Conservation (phyloP, 1,284 basidiomycete genomes). For the Ustilago hordei region DNA sequence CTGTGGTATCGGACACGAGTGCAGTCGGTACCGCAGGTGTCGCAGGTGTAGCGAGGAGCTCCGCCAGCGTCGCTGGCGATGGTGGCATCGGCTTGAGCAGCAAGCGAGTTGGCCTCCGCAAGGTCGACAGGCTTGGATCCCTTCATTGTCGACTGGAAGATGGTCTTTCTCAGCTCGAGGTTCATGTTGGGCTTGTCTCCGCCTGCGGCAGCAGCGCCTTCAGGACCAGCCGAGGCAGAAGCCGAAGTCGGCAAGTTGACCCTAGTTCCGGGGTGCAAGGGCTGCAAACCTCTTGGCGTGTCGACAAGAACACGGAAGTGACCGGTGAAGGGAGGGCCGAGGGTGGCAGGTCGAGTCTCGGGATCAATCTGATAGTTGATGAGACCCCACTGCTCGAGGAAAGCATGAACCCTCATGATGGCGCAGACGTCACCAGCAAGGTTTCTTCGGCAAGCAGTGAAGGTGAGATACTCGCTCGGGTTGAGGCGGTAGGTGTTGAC, state of each 20-base stretch:
- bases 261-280: conserved; percentile 81
- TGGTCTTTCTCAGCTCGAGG: conserved; percentile 65
- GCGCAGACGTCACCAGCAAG: conserved; percentile 97
- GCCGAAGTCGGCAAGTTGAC: conserved; percentile 31
- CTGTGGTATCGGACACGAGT: conserved; percentile 89
- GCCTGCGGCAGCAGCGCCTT: conserved; percentile 76
- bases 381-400: conserved; percentile 98
- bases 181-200: conserved; percentile 70
- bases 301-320: conserved; percentile 98
- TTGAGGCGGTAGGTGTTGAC: conserved; percentile 96
- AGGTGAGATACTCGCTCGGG: conserved; percentile 94
- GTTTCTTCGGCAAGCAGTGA: conserved; percentile 95
- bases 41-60: conserved; percentile 79
- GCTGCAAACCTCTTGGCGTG: conserved; percentile 93
- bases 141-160: conserved; percentile 67
- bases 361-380: conserved; percentile 99
- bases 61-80: conserved; percentile 72
- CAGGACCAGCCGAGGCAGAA: conserved; percentile 14
- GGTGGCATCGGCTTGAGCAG: conserved; percentile 72
- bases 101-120: conserved; percentile 62
- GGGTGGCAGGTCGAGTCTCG: conserved; percentile 89
- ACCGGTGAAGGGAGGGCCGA: conserved; percentile 97
- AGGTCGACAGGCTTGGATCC: conserved; percentile 61
- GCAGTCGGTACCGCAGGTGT: conserved; percentile 94
- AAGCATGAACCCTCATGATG: conserved; percentile 98